Base-by-base conservation (phyloP, 805 yeast genomes). In the Hanseniaspora valbyensis region DNA sequence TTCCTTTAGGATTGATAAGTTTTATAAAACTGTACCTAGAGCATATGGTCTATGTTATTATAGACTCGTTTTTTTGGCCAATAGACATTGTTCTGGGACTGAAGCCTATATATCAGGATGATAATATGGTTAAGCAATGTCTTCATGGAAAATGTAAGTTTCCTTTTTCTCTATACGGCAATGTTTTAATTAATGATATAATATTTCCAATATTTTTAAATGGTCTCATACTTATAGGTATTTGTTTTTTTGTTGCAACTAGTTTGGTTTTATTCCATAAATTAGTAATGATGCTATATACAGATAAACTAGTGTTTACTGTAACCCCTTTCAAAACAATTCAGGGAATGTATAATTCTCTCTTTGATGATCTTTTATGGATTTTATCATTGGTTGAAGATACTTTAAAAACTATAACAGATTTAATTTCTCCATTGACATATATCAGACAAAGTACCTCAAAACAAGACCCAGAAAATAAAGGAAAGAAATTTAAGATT, bases 51-150 rank as follows among this genome's bases (percentile, higher is more conserved):
- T 40, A 29, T 40, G 51, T 48, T 25, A 14, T 48, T 6, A n/a
- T 48, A 3, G 51, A 48, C n/a, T 40, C 41, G 4, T 18, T 32
- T 19, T 32, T 34, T 5, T 48, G 44, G 51, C 51, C 51, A 2
- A 16, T 48, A 4, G 33, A 33, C 29, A 4, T 32, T 13, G 9
- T 48, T 19, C 29, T 48, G 28, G 51, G 51, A 7, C 16, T 29
- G 1, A 22, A 39, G 2, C 44, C 44, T 2, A 24, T 48, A 7
- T 48, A 48, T 22, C 41, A 39, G 14, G 25, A 18, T 2, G 41
- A 48, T 8, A 48, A 41, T n/a, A 13, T 14, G 7, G 14, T 48
- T 8, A 40, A 48, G 13, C 18, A 40, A 10, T 2, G 33, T 2
- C 6, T 48, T 0, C 22, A 42, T 16, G 44, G 44, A 16, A 40